Evolutionary conservation across 2,329 filamentous ascomycete genomes (phyloP).

Genomic region (Blastomyces emzantsi): DNA sequence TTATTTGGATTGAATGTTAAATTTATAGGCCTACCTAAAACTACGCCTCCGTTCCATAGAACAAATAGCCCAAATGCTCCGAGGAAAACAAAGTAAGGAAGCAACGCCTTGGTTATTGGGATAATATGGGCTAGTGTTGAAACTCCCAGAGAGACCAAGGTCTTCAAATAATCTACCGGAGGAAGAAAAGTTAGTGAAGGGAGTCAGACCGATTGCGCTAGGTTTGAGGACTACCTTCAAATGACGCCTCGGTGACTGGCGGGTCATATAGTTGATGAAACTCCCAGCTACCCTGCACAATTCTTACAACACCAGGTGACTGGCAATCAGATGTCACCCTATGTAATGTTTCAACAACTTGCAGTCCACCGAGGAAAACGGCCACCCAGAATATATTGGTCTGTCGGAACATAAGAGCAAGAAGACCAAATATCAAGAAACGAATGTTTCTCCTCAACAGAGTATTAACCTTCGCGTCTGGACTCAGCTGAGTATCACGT

Average conservation of each 20-base stretch:
- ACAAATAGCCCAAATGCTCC: constrained; percentile 65
- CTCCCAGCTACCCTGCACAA: constrained; percentile 25
- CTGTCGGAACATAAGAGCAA: constrained; percentile 70
- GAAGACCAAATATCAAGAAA: constrained; percentile 51
- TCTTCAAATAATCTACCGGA: constrained; percentile 39
- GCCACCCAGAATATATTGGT: constrained; percentile 96
- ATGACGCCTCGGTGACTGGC: constrained; percentile 38
- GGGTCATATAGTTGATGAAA: constrained; percentile 43
- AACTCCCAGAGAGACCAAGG: constrained; percentile 54
- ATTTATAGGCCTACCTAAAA: constrained; percentile 55
- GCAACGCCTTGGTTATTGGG: constrained; percentile 31
- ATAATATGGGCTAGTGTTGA: constrained; percentile 43
- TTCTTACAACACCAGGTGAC: constrained; percentile 24
- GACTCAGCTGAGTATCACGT: neutral
- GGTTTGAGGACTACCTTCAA: constrained; percentile 36
- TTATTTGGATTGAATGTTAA: constrained; percentile 1
- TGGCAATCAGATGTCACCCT: constrained; percentile 22
- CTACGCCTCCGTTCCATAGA: constrained; percentile 79
- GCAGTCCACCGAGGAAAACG: constrained; percentile 39
- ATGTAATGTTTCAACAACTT: constrained; percentile 31
- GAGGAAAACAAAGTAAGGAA: constrained; percentile 55
- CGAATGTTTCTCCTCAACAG: constrained; percentile 22
- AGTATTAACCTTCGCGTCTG: constrained; percentile 10
- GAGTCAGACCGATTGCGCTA: neutral
- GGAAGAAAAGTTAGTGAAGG: neutral